Evolutionary conservation across 352 stramenopile genomes (phyloP).

Genomic region (Phytophthora idaei): DNA sequence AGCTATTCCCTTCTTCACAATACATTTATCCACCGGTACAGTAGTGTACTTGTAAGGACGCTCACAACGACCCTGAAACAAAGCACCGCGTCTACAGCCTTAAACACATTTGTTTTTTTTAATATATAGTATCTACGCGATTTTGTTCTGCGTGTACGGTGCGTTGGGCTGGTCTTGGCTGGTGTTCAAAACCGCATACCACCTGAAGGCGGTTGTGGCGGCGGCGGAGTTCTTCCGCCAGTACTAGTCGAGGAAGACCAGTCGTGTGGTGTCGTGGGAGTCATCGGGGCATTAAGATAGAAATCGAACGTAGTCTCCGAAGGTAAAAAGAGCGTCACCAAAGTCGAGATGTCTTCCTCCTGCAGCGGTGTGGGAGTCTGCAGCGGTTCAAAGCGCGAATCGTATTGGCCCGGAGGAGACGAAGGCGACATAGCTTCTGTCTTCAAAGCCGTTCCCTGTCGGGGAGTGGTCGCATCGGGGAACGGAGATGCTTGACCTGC

Average conservation of each 20-base stretch:
- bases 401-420: slow-evolving; percentile 6
- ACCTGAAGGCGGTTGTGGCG: slow-evolving; percentile 4
- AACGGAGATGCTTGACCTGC: background rate
- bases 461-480: slow-evolving; percentile 4
- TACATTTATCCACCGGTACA: too few relatives aligned
- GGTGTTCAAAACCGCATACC: slow-evolving; percentile 19
- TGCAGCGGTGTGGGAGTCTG: slow-evolving; percentile 43
- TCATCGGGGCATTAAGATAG: background rate
- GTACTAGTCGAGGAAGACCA: slow-evolving; percentile 22
- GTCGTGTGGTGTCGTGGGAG: slow-evolving; percentile 9
- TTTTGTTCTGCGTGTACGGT: slow-evolving; percentile 28
- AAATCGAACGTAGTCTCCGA: slow-evolving; percentile 13
- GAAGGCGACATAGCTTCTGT: background rate
- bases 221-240: slow-evolving; percentile 4
- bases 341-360: slow-evolving; percentile 50
- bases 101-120: slow-evolving; percentile 11
- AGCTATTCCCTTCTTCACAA: too few relatives aligned
- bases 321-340: slow-evolving; percentile 44
- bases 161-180: background rate
- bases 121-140: slow-evolving; percentile 38
- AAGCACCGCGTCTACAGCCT: slow-evolving; percentile 10
- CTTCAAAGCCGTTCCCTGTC: slow-evolving; percentile 2
- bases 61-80: slow-evolving; percentile 8
- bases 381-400: slow-evolving; percentile 42
- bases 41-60: background rate